These are phyloP conservation scores for Cryptosporidium canis DNA, from an alignment of 169 alveolate genomes.

Conservation along the genomic window DNA sequence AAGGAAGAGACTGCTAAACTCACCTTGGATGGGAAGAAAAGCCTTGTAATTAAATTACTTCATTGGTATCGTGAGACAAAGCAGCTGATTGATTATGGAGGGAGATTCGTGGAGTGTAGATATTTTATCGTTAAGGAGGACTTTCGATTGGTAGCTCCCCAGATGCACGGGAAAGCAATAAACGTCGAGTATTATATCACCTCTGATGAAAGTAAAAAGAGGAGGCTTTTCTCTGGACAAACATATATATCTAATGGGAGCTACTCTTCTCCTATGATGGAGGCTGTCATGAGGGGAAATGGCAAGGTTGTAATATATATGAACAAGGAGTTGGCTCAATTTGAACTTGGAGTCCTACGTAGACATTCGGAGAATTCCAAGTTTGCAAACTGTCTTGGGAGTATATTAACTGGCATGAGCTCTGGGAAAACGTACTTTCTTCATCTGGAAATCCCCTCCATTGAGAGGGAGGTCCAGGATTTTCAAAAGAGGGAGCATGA, in stretches of 20 bases:
- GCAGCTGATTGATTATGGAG: not conserved
- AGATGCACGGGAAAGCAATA: not conserved
- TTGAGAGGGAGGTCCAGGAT: not conserved
- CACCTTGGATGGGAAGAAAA: not conserved
- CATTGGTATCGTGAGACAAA: conserved; percentile 49
- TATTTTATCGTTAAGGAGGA: not conserved
- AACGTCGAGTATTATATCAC: conserved; percentile 29
- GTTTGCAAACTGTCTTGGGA: conserved; percentile 1
- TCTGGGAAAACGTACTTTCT: conserved; percentile 15
- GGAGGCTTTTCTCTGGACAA: not conserved
- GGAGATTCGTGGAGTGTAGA: not conserved
- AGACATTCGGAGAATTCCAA: conserved; percentile 13
- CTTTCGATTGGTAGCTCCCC: no score
- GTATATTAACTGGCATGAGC: conserved; percentile 3
- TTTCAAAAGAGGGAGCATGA: not conserved
- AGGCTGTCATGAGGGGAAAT: conserved; percentile 2
- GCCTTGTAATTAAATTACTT: conserved; percentile 1
- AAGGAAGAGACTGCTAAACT: conserved; percentile 33
- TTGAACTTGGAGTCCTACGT: not conserved
- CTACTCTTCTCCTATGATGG: conserved; percentile 13
- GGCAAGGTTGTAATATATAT: conserved; percentile 4
- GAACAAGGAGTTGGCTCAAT: not conserved
- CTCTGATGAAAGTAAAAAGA: conserved; percentile 27
- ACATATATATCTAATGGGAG: not conserved
- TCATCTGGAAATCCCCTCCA: conserved; percentile 16